Evolutionary conservation across 805 yeast genomes (phyloP), one percentile per base, ranked within the genome.

Genomic region (Candida fluviatilis): DNA sequence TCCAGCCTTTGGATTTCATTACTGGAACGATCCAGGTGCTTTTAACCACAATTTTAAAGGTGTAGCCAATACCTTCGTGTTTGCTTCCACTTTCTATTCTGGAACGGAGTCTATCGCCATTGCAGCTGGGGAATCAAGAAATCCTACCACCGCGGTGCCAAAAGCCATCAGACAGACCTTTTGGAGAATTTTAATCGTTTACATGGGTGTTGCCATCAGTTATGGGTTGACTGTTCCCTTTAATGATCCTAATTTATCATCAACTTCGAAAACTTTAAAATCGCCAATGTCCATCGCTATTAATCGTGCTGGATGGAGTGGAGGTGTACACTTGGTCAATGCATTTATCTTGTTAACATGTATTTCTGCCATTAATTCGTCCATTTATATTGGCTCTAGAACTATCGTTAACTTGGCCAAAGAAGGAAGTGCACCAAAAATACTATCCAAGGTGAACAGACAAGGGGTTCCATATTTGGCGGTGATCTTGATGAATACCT

Each of bases 351-450:
- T 81, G 41, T 52, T 80, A 11, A 80, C 84, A 2, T 76, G 85
- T 49, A 57, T 84, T 31, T 78, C 84, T 23, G 84, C 90, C 4
- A 76, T 82, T 51, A 83, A 83, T 60, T 72, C 84, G 30, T 75
- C 84, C 25, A 76, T 82, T 37, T 83, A 77, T 56, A 71, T 82
- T 55, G 86, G 84, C 8, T 76, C 86, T 2, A 68, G 90, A 55
- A 73, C 87, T 1, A 64, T 83, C 11, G 76, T 82, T 45, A 78
- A 75, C 38, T 70, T 82, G 69, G 80, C 88, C 4, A 64, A 71
- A 42, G 79, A 74, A 39, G 78, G 80, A 1, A 67, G 69, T 41
- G 85, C 84, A 0, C 87, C 86, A 30, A 61, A 63, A 51, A 50
- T 78, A 39, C 66, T 83, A 41, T 67, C 67, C 2, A 69, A 63